Evolutionary conservation across 495 filamentous ascomycete species (phyloP), one percentile per base, ranked within the genome.

Genomic region (Aspergillus incahuasiensis): DNA sequence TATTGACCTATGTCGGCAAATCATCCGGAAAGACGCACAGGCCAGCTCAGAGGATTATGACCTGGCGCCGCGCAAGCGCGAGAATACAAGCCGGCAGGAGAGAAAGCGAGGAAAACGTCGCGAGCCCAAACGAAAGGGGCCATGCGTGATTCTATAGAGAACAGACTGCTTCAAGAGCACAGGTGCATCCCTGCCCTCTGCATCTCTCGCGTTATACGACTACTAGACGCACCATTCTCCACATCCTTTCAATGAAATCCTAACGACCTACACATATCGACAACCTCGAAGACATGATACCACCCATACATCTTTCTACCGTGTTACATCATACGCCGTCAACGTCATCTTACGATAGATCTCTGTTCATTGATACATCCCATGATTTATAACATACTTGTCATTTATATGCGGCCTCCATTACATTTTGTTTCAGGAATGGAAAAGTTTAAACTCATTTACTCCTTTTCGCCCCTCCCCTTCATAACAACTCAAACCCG

Each of bases 1-100:
- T 73, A 75, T 91, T 61, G 91, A 97, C 70, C 82, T 97, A 61
- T 96, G 91, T 67, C 80, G 90, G 51, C 92, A 96, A 73, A 95
- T 97, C 73, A 87, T 96, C 43, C 81, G 82, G 51, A 88, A 84
- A 58, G 87, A 91, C 55, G 79, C 73, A 55, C 68, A 65, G 67
- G 82, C 58, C 54, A 75, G 66, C 57, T 68, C 67, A 66, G 79
- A 59, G 52, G 76, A 56, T 18, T 43, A 24, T 20, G 54, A 80
- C 35, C 60, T 40, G 13, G 44, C 64, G 6, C 38, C 55, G 6
- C 65, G 74, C 40, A 74, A 71, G 58, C 68, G 75, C 39, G 74
- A 77, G 24, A 64, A 64, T 25, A 58, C 65, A 7, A 67, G 57
- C 42, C 62, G 65, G 18, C 55, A 63, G 48, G 68, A 72, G 24